Evolutionary conservation across 2,329 filamentous ascomycete species (phyloP).

Genomic region (Calonectria pseudoturangicola): DNA sequence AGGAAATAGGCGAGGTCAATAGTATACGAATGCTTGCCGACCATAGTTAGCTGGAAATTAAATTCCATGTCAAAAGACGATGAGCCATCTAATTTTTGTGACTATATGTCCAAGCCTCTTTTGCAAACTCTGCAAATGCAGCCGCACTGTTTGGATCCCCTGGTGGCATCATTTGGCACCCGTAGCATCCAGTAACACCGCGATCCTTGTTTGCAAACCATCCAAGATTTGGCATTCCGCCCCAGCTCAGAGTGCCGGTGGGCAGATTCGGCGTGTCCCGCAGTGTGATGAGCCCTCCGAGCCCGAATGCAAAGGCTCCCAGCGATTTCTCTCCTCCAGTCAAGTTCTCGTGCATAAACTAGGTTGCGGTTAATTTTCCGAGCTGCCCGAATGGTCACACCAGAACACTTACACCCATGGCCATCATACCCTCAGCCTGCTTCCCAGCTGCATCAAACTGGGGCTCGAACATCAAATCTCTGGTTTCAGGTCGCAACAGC

Average conservation of each 20-base stretch:
- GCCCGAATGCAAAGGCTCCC: conserved; percentile 17
- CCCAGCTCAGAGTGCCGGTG: conserved; percentile 6
- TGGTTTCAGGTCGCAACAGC: background rate
- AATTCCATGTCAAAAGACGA: too few relatives aligned
- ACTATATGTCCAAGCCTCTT: conserved; percentile 4
- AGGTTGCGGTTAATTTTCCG: too few relatives aligned
- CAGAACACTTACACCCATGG: conserved; percentile 19
- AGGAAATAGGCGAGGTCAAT: background rate
- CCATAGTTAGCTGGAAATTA: background rate
- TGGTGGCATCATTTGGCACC: conserved; percentile 16
- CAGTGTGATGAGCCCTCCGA: conserved; percentile 6
- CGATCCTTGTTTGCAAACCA: conserved; percentile 17
- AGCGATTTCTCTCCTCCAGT: conserved; percentile 18
- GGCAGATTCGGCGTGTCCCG: conserved; percentile 12
- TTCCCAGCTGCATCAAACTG: background rate
- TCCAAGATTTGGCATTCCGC: conserved; percentile 14
- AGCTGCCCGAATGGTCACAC: too few relatives aligned
- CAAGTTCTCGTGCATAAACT: conserved; percentile 24
- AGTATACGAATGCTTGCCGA: background rate
- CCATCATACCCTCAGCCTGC: conserved; percentile 15
- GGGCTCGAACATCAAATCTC: conserved; percentile 16
- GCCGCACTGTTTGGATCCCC: background rate
- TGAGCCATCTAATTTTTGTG: background rate
- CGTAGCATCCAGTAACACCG: conserved; percentile 8
- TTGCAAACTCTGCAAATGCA: conserved; percentile 4